phyloP scores from a whole-genome alignment of 1,139 yeast genomes.

The Geotrichum phurueaensis region DNA sequence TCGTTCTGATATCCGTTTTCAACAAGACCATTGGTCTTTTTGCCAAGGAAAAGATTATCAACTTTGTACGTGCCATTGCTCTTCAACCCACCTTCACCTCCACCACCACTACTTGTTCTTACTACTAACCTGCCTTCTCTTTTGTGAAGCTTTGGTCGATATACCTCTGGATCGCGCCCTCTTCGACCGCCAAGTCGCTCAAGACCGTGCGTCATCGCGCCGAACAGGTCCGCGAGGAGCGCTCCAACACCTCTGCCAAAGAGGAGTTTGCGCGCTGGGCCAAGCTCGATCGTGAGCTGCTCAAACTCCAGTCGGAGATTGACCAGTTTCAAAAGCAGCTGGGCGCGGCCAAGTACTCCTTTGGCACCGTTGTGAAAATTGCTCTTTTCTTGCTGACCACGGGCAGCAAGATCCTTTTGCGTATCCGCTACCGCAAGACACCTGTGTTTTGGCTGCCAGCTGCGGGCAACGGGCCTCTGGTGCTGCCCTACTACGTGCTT shows the following conservation, averaged over 20 bases:
- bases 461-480: slow-evolving; percentile 32
- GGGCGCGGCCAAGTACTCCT: slow-evolving; percentile 37
- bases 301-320: slow-evolving; percentile 51
- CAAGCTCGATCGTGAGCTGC: slow-evolving; percentile 69
- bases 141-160: slow-evolving; percentile 36
- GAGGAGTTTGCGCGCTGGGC: slow-evolving; percentile 97
- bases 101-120: slow-evolving; percentile 3
- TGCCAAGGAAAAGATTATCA: slow-evolving; percentile 29
- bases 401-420: slow-evolving; percentile 42
- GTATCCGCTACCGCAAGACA: slow-evolving; percentile 52
- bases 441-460: slow-evolving; percentile 57
- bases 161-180: slow-evolving; percentile 38
- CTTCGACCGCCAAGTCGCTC: slow-evolving; percentile 37
- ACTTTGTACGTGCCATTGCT: slow-evolving; percentile 19
- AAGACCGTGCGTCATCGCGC: slow-evolving; percentile 44
- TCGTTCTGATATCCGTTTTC: slow-evolving; percentile 29
- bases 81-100: background rate
- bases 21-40: slow-evolving; percentile 22
- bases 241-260: slow-evolving; percentile 70
- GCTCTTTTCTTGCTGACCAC: slow-evolving; percentile 31
- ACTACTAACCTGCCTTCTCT: slow-evolving; percentile 7
- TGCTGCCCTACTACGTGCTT: slow-evolving; percentile 53
- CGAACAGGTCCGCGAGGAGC: slow-evolving; percentile 44
- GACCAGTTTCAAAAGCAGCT: slow-evolving; percentile 36
- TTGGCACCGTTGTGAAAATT: slow-evolving; percentile 33